Evolutionary conservation across 2,329 filamentous ascomycete species (phyloP), one percentile per base, ranked within the genome.

Genomic region (Penicillium sp.): DNA sequence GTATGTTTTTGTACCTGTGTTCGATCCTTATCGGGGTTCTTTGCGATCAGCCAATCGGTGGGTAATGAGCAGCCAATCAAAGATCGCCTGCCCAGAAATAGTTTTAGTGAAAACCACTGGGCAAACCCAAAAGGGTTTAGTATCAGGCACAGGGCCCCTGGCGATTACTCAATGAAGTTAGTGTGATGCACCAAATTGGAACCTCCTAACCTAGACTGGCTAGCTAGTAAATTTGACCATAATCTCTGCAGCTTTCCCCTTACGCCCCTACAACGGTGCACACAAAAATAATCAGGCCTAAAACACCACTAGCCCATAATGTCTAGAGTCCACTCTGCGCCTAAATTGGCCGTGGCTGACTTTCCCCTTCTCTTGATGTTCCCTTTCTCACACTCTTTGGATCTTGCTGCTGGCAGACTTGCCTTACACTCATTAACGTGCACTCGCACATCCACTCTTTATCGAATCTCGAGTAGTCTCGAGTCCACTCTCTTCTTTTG

Each of bases 371-470:
- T 44, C 40, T 35, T 26, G 36, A 43, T 55, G 33, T 53, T 46
- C 51, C 44, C 40, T 43, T 45, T 35, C 47, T 43, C 41, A 33
- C 19, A 17, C 37, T 31, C 50, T 44, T 50, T 44, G 36, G 30
- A 42, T 37, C 31, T 43, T 58, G 50, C 58, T 66, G 57, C 54
- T 59, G 57, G 58, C 60, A 62, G 63, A 47, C 44, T 31, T 51
- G 30, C 47, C 50, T 53, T 48, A 55, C 55, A 56, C 56, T 61
- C 53, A 58, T 61, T 56, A 56, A 57, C 59, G 68, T 70, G 69
- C 63, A 64, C 46, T 65, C 59, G 67, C 69, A 67, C 62, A 54
- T 68, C 63, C 68, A 60, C 60, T 69, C 68, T 43, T 69, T 67
- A 52, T 57, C 35, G 53, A 61, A 65, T 62, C 56, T 55, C 52